These are phyloP conservation scores for Saturnispora galanensis DNA, from an alignment of 805 yeast genomes.

Conservation along the genomic window DNA sequence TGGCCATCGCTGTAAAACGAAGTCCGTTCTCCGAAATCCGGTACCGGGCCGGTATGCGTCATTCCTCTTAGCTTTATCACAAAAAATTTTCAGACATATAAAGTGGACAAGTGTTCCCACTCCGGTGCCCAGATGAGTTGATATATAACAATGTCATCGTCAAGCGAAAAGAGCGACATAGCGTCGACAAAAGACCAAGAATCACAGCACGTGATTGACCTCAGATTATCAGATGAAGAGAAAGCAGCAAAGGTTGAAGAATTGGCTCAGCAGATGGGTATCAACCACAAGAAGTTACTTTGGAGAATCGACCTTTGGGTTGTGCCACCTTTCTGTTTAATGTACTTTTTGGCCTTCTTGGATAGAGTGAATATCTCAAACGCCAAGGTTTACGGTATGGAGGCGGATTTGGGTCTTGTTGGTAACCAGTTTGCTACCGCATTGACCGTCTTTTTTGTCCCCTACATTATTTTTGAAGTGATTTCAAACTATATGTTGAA, in stretches of 20 bases:
- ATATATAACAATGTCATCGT: not conserved
- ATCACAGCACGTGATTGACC: not conserved
- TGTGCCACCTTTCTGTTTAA: slow-evolving; percentile 64
- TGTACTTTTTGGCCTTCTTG: slow-evolving; percentile 66
- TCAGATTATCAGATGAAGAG: slow-evolving; percentile 5
- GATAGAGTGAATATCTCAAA: slow-evolving; percentile 79
- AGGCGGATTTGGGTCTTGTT: slow-evolving; percentile 39
- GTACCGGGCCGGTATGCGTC: not conserved
- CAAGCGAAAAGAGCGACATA: slow-evolving; percentile 5
- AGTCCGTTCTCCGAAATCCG: not conserved
- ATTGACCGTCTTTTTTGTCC: slow-evolving; percentile 61
- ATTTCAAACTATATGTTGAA: slow-evolving; percentile 56
- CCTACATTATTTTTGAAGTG: slow-evolving; percentile 58
- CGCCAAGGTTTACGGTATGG: slow-evolving; percentile 66
- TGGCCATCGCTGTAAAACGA: not conserved
- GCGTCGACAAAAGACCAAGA: slow-evolving; percentile 1
- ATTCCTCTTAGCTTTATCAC: not conserved
- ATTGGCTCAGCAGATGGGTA: slow-evolving; percentile 35
- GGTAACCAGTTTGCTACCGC: slow-evolving; percentile 57
- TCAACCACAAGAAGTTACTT: slow-evolving; percentile 49
- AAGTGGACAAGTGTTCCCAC: not conserved
- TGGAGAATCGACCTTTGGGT: slow-evolving; percentile 59
- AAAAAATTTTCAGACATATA: not conserved
- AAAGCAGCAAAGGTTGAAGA: slow-evolving; percentile 18
- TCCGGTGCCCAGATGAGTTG: no score